Evolutionary conservation across 2,329 filamentous ascomycete species (phyloP), one percentile per base, ranked within the genome.

Genomic region (Clonostachys chloroleuca): DNA sequence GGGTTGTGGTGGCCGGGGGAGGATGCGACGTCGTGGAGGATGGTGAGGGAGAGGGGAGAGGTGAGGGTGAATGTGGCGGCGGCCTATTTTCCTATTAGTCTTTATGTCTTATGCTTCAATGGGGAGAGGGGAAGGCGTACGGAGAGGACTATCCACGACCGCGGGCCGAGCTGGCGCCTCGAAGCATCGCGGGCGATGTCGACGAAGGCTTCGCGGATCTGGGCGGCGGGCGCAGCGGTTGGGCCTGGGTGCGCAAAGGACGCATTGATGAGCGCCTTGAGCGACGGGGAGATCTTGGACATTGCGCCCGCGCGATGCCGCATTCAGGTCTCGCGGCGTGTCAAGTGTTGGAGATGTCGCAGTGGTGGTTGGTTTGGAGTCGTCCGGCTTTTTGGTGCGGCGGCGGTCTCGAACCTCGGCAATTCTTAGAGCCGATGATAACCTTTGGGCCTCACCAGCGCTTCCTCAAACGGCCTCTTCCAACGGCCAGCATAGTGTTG

Each of bases 31-130:
- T 75, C 59, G 66, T 83, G 83, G 12, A 92, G 77, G 20, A 77
- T 67, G 5, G 79, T 69, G 54, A 92, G 78, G 5, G 87, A 86
- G 48, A 87, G 85, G 18, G 89, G 89, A 3, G 88, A 91, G 71
- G 94, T 94, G 73, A 94, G 82, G 1, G 89, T 94, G 70, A 92
- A 88, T 3, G 87, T 90, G 16, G 89, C 84, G 34, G 89, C 89
- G 1, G 89, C 87, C 84, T 89, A 20, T 30, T 30, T 4, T 6
- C 24, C 24, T 30, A 3, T 30, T 30, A 30, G 24, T 10, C 7
- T 30, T 30, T 10, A 1, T 30, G 4, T 12, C 6, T 5, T 9
- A 30, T 36, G 14, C 39, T 44, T 9, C 14, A 35, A n/a, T 37
- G 5, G 13, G 14, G 12, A 5, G 10, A 12, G 10, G 14, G n/a